Evolutionary conservation across 169 alveolate genomes (phyloP), one percentile per base, ranked within the genome.

Genomic region (Plasmodium knowlesi): DNA sequence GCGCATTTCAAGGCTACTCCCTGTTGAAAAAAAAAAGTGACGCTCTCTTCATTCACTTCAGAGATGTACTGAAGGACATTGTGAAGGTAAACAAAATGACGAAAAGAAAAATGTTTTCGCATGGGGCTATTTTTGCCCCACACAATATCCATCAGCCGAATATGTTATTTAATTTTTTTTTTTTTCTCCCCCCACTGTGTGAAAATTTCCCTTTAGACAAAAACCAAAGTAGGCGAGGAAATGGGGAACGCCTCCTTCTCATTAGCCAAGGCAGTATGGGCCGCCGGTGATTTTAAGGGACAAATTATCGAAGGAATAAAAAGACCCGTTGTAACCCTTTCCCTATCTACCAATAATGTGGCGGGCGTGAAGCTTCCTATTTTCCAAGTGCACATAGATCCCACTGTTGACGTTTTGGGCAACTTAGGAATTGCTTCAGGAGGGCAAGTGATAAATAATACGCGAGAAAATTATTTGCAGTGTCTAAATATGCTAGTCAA

Each of bases 351-450:
- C 34, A 99, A 98, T 89, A 98, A 98, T 92, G 98, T 98, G 46
- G 99, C 99, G 28, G 99, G 99, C 41, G 99, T 98, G 54, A 96
- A 97, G 82, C 95, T 98, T 43, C 99, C 99, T 22, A 97, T 96
- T 54, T 98, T 98, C 92, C 98, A 95, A 95, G 96, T 98, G 61
- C 97, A 97, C 46, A 97, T 97, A 12, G 99, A 98, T 67, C 98
- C 98, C 41, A 96, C 98, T 76, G 98, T 96, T 39, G 97, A 96
- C 95, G 97, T 95, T 46, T 70, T 96, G 92, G 95, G 98, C 70
- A 94, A 97, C 93, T 82, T 96, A 84, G 98, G 98, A 12, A 96
- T 97, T 50, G 95, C 98, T 32, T 61, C 97, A 46, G 98, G 98
- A 30, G 98, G 98, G 8, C 96, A 96, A 80, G 98, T 97, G 28